Conservation (phyloP, 2,329 filamentous ascomycete species). For the Colletotrichum sp. region DNA sequence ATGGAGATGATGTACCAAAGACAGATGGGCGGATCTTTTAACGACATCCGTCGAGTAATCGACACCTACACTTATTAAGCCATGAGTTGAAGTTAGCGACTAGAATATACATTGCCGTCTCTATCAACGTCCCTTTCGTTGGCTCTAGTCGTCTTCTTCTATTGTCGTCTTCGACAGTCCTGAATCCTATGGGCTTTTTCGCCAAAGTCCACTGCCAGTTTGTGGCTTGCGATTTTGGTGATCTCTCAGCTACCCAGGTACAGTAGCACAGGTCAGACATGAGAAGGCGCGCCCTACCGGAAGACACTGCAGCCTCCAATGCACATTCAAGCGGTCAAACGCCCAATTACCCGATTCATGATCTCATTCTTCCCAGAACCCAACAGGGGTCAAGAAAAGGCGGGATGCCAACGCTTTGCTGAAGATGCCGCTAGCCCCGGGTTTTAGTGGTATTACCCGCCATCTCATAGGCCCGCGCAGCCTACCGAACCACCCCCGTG, state of each 20-base stretch:
- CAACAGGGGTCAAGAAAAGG: neutral
- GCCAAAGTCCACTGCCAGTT: neutral
- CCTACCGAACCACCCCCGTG: conserved; percentile 5
- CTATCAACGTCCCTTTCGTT: neutral
- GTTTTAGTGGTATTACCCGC: neutral
- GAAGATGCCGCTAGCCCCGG: conserved; percentile 5
- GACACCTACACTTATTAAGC: neutral
- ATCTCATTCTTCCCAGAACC: neutral
- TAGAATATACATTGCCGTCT: neutral
- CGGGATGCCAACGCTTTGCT: neutral
- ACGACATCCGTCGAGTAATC: neutral
- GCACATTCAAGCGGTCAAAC: neutral
- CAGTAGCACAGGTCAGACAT: neutral
- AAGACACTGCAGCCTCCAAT: neutral
- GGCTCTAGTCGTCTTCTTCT: neutral
- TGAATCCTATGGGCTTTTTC: neutral
- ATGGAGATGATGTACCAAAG: neutral
- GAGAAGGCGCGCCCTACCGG: conserved; percentile 1
- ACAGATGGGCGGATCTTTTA: neutral
- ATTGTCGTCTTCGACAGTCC: neutral
- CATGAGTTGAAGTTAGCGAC: neutral
- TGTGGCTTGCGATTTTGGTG: neutral
- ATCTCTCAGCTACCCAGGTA: neutral
- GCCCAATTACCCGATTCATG: neutral
- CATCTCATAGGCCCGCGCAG: neutral